Evolutionary conservation across 2,329 filamentous ascomycete species (phyloP).

Genomic region (Xylaria hypoxylon): DNA sequence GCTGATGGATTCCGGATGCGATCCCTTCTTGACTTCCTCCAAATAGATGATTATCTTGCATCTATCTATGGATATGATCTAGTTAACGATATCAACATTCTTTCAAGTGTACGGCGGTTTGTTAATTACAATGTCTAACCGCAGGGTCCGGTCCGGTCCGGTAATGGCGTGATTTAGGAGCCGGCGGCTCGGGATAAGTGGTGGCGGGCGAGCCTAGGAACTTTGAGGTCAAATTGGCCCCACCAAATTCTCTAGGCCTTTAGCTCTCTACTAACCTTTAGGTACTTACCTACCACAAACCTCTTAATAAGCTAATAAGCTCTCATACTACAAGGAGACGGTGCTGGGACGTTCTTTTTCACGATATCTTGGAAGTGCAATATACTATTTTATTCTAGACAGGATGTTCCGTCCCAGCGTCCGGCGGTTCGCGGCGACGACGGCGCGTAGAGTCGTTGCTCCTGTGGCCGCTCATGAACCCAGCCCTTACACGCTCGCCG

Average conservation of each 20-base stretch:
- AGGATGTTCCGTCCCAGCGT: conserved; percentile 77
- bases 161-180: conserved; percentile 45
- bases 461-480: conserved; percentile 53
- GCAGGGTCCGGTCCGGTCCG: conserved; percentile 25
- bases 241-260: conserved; percentile 36
- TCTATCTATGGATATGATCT: no score
- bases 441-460: conserved; percentile 59
- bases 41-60: no score
- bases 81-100: no score
- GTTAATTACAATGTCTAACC: no score
- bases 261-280: background rate
- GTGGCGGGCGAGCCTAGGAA: conserved; percentile 16
- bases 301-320: conserved; percentile 21
- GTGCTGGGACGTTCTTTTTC: background rate
- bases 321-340: background rate
- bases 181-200: conserved; percentile 37
- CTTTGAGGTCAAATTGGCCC: conserved; percentile 32
- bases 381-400: background rate
- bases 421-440: conserved; percentile 73
- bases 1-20: no score
- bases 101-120: no score
- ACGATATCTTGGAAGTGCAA: background rate
- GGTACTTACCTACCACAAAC: no score
- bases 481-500: conserved; percentile 72
- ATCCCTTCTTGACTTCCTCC: no score